A percentile compares a stretch with the other conserved stretches of the same genome.
Conservation (phyloP, 1,284 basidiomycete species). For the Cutaneotrichosporon cavernicola region DNA sequence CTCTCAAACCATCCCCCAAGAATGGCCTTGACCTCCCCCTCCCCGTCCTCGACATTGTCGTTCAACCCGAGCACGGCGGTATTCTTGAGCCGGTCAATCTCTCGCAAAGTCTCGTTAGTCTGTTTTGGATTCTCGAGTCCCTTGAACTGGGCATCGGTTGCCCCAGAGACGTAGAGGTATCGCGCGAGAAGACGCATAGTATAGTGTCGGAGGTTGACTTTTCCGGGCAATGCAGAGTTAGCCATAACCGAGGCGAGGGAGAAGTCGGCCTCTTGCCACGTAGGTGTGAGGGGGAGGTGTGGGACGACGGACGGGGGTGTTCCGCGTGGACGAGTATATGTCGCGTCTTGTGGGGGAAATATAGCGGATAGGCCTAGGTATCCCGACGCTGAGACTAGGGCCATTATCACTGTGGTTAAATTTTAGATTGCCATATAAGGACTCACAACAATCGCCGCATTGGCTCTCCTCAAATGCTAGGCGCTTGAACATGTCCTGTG, state of each 20-base stretch:
- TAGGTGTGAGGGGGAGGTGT: constrained; percentile 55
- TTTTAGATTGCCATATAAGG: background rate
- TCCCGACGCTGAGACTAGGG: constrained; percentile 56
- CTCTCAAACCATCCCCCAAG: constrained; percentile 45
- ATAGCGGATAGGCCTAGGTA: constrained; percentile 56
- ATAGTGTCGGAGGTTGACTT: constrained; percentile 54
- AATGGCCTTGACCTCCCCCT: constrained; percentile 31
- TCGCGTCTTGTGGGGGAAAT: constrained; percentile 49
- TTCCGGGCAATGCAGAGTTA: constrained; percentile 36
- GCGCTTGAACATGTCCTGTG: constrained; percentile 56
- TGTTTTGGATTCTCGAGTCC: constrained; percentile 42
- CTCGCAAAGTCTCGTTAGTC: constrained; percentile 32
- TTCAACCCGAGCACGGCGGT: constrained; percentile 46
- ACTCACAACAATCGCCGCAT: constrained; percentile 60
- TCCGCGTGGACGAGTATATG: constrained; percentile 18
- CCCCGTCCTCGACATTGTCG: constrained; percentile 44
- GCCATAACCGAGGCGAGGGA: constrained; percentile 52
- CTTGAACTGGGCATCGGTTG: constrained; percentile 39
- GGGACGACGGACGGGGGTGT: constrained; percentile 34
- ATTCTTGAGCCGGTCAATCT: constrained; percentile 32
- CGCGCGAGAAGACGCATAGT: constrained; percentile 55
- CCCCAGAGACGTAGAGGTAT: constrained; percentile 52
- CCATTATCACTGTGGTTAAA: constrained; percentile 54
- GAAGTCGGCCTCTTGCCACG: constrained; percentile 55
- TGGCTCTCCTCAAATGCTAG: constrained; percentile 55